These are phyloP conservation scores for Fusarium sp. DNA, from an alignment of 2,329 filamentous ascomycete species.

Conservation along the genomic window DNA sequence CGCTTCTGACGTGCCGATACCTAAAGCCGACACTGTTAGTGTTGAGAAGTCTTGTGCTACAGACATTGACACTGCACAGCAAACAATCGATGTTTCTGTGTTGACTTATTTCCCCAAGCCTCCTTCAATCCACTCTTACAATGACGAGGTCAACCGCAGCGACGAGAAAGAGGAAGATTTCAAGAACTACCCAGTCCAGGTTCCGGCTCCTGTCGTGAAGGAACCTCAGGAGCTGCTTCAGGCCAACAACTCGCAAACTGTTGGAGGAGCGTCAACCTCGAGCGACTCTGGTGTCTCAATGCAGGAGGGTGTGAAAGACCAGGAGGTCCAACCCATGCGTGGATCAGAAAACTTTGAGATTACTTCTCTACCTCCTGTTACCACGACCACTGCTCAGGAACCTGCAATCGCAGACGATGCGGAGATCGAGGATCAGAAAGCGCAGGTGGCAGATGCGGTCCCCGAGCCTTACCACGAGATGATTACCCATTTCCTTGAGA, in stretches of 20 bases:
- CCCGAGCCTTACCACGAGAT: constrained; percentile 17
- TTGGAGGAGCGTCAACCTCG: constrained; percentile 18
- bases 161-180: constrained; percentile 14
- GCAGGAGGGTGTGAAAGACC: constrained; percentile 33
- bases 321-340: constrained; percentile 1
- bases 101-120: constrained; percentile 36
- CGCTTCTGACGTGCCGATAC: constrained; percentile 23
- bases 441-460: constrained; percentile 4
- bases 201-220: neutral
- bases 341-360: constrained; percentile 16
- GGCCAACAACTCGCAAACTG: neutral
- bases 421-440: constrained; percentile 8
- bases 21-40: constrained; percentile 6
- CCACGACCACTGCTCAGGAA: neutral
- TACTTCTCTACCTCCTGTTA: neutral
- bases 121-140: constrained; percentile 21
- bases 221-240: neutral
- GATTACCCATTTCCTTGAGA: constrained; percentile 29
- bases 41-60: neutral
- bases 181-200: neutral
- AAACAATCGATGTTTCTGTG: constrained; percentile 7
- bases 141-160: neutral
- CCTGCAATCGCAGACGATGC: neutral
- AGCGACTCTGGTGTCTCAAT: constrained; percentile 41
- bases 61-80: constrained; percentile 1